A percentile compares a stretch with the other conserved stretches of the same genome.
phyloP scores from a whole-genome alignment of 192 early-diverging fungal species.

The Coemansia sp. region DNA sequence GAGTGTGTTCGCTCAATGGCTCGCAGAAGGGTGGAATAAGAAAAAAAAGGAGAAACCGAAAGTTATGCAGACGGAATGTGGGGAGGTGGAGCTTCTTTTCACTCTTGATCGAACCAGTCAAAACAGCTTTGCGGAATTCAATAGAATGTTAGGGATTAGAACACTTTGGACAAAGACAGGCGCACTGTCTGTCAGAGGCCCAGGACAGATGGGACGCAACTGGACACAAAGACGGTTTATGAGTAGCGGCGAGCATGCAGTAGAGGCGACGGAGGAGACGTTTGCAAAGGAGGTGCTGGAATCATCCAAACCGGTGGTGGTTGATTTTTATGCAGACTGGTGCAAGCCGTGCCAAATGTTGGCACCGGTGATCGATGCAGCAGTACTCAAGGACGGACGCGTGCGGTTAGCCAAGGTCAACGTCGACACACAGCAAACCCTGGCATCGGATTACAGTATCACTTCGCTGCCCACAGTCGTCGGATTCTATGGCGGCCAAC shows the following conservation, averaged over 20 bases:
- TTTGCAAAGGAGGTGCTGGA: conserved; percentile 60
- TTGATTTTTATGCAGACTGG: conserved; percentile 79
- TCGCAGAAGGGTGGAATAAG: too few relatives aligned
- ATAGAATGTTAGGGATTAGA: too few relatives aligned
- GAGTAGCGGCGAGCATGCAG: not conserved
- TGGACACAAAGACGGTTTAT: too few relatives aligned
- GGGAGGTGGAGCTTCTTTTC: too few relatives aligned
- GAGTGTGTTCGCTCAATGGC: too few relatives aligned
- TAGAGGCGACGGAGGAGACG: conserved; percentile 58
- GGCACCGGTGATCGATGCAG: conserved; percentile 65
- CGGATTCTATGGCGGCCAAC: conserved; percentile 64
- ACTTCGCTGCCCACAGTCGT: conserved; percentile 73
- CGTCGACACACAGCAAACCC: conserved; percentile 63
- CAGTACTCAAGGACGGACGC: conserved; percentile 62
- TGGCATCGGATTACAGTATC: conserved; percentile 67
- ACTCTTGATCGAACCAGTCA: too few relatives aligned
- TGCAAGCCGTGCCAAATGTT: conserved; percentile 82
- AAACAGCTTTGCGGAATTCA: too few relatives aligned
- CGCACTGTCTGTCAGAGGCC: not conserved
- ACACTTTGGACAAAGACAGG: not conserved
- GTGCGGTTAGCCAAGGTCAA: conserved; percentile 75
- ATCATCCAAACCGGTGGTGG: conserved; percentile 69
- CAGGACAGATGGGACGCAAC: too few relatives aligned
- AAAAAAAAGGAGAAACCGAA: too few relatives aligned
- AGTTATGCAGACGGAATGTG: too few relatives aligned